Percentiles rank a stretch among this genome's conserved stretches.
These are phyloP conservation scores for Chalaropsis ovoidea DNA, from an alignment of 2,329 filamentous ascomycete species.

Conservation along the genomic window DNA sequence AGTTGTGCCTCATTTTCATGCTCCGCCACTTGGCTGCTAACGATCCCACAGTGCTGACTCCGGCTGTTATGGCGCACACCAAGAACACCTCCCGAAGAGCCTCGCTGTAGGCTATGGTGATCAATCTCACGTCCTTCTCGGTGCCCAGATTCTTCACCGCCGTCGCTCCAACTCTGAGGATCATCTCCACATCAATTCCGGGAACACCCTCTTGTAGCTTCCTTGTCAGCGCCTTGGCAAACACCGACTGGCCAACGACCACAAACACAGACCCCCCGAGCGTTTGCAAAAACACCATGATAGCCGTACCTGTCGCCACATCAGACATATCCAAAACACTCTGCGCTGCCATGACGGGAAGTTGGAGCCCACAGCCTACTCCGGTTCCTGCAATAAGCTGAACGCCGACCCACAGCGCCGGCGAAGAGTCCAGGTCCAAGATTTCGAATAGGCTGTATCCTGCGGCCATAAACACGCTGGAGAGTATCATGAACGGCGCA, in stretches of 20 bases:
- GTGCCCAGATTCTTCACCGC: conserved; percentile 14
- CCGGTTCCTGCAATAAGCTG: conserved; percentile 31
- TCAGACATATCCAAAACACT: conserved; percentile 37
- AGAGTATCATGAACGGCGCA: conserved; percentile 34
- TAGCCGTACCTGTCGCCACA: conserved; percentile 39
- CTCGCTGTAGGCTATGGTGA: conserved; percentile 16
- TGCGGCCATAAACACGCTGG: conserved; percentile 30
- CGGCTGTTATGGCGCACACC: conserved; percentile 19
- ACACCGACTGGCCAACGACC: conserved; percentile 42
- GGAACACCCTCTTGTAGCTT: conserved; percentile 3
- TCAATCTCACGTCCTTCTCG: conserved; percentile 4
- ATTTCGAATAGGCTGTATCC: conserved; percentile 35
- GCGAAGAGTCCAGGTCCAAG: conserved; percentile 30
- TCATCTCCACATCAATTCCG: conserved; percentile 6
- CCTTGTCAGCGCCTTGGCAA: conserved; percentile 28
- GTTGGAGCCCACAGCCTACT: conserved; percentile 38
- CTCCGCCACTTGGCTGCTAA: conserved; percentile 18
- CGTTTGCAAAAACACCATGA: conserved; percentile 40
- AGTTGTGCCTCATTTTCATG: conserved; percentile 2
- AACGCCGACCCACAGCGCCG: conserved; percentile 23
- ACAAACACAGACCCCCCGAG: conserved; percentile 42
- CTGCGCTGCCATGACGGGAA: conserved; percentile 39
- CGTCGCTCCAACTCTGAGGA: conserved; percentile 15
- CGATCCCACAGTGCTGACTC: conserved; percentile 20
- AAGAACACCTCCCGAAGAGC: conserved; percentile 21